Evolutionary conservation across 768 basidiomycete species (phyloP), one percentile per base, ranked within the genome.

Genomic region (Dentipellis sp.): DNA sequence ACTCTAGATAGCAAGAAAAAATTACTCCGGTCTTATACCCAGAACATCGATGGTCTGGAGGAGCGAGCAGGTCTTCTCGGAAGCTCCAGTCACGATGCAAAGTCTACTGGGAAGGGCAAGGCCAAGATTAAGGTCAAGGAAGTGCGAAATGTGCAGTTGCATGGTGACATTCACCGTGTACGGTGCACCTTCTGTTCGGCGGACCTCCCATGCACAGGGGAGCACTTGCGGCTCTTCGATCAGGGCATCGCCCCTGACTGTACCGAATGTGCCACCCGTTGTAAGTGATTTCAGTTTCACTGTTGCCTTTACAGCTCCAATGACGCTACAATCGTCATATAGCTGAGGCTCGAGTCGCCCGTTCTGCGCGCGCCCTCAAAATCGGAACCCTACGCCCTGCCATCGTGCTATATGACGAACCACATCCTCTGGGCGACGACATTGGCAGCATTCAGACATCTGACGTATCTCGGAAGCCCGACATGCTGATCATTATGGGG

Each of bases 1-100:
- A 82, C 81, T 3, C 79, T 98, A 1, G 89, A 97, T 61, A 69
- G 78, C 14, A 93, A 91, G 69, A 84, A 84, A 51, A 94, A 88
- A 69, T 72, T 99, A 10, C 67, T 95, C 22, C 81, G 97, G 57
- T 89, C 86, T 11, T 99, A 97, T 69, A 97, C 97, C 1, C 97
- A 99, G 71, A 99, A 99, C 67, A 94, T 99, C 47, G 97, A 99
- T 70, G 95, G 93, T 10, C 72, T 99, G 11, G 97, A 99, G 66
- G 86, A 84, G 63, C 76, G 77, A 54, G 81, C 81, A 0, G 94
- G 94, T 1, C 75, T 99, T 7, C 71, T 81, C 38, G 79, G 88
- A 46, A 83, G 78, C 58, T 80, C 84, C 2, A 80, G 79, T 60
- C 74, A 78, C 47, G 78, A 75, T 8, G 78, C 73, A 56, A 74